These are phyloP conservation scores for Zizania latifolia DNA, from an alignment of 176 grass and related monocot genomes.

Conservation along the genomic window DNA sequence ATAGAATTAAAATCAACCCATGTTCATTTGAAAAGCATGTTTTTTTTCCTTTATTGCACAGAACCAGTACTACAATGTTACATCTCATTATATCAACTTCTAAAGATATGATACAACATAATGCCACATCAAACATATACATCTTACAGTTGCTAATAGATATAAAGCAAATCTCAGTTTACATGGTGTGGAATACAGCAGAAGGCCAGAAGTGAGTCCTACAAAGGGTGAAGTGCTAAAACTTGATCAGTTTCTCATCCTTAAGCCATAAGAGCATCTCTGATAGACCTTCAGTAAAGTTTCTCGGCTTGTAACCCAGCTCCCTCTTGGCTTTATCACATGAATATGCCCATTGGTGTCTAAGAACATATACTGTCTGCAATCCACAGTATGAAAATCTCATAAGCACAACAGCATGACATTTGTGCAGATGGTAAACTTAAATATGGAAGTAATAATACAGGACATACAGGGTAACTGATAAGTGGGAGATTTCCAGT, in stretches of 20 bases:
- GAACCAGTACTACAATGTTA: background rate
- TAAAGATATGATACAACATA: background rate
- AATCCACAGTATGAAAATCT: conserved; percentile 17
- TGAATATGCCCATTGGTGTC: conserved; percentile 90
- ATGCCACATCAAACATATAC: conserved; percentile 18
- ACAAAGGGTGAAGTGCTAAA: conserved; percentile 18
- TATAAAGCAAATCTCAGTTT: background rate
- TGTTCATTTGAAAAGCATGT: background rate
- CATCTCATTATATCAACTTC: conserved; percentile 16
- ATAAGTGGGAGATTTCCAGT: conserved; percentile 88
- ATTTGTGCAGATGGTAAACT: conserved; percentile 2
- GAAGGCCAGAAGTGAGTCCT: background rate
- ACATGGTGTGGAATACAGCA: background rate
- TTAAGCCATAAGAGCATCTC: conserved; percentile 88
- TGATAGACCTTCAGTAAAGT: conserved; percentile 70
- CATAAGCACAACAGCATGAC: background rate
- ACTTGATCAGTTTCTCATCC: conserved; percentile 59
- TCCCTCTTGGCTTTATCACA: conserved; percentile 71
- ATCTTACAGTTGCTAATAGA: background rate
- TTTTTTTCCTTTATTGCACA: background rate
- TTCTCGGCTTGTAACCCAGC: conserved; percentile 64
- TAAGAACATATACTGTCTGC: conserved; percentile 68
- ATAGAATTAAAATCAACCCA: background rate
- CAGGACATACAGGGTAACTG: conserved; percentile 67
- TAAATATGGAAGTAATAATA: background rate